Evolutionary conservation across 768 basidiomycete genomes (phyloP).

Genomic region (Lepiota venenata): DNA sequence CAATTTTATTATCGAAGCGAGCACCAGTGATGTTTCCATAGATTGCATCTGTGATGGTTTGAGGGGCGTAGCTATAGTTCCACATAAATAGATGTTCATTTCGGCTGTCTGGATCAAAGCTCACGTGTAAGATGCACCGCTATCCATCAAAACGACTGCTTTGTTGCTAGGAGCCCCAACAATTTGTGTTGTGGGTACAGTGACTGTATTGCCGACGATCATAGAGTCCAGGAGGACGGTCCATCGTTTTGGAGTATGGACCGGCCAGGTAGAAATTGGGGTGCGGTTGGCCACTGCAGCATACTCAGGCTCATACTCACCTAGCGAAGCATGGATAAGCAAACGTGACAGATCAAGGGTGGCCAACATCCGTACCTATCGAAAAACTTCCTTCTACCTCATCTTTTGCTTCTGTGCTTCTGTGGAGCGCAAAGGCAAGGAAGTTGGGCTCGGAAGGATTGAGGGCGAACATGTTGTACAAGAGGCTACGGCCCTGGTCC

Average conservation of each 20-base stretch:
- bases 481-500: slow-evolving; percentile 61
- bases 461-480: slow-evolving; percentile 72
- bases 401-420: slow-evolving; percentile 47
- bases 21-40: slow-evolving; percentile 69
- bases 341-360: not conserved
- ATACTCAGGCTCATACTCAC: slow-evolving; percentile 67
- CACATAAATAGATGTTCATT: not conserved
- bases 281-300: slow-evolving; percentile 51
- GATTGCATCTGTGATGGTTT: slow-evolving; percentile 62
- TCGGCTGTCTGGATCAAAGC: slow-evolving; percentile 20
- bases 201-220: slow-evolving; percentile 51
- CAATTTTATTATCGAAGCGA: slow-evolving; percentile 41
- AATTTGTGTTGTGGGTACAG: slow-evolving; percentile 53
- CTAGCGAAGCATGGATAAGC: slow-evolving; percentile 27
- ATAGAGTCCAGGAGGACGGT: slow-evolving; percentile 73
- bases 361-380: slow-evolving; percentile 45
- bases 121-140: slow-evolving; percentile 78
- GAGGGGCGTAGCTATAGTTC: slow-evolving; percentile 59
- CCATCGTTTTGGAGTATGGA: slow-evolving; percentile 63
- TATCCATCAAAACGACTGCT: slow-evolving; percentile 77
- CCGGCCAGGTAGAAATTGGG: slow-evolving; percentile 74
- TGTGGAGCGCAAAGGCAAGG: slow-evolving; percentile 72
- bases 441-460: slow-evolving; percentile 75
- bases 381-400: slow-evolving; percentile 67
- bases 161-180: slow-evolving; percentile 58